Base-by-base conservation (phyloP, 2,329 filamentous ascomycete species). In the Metarhizium robertsii region DNA sequence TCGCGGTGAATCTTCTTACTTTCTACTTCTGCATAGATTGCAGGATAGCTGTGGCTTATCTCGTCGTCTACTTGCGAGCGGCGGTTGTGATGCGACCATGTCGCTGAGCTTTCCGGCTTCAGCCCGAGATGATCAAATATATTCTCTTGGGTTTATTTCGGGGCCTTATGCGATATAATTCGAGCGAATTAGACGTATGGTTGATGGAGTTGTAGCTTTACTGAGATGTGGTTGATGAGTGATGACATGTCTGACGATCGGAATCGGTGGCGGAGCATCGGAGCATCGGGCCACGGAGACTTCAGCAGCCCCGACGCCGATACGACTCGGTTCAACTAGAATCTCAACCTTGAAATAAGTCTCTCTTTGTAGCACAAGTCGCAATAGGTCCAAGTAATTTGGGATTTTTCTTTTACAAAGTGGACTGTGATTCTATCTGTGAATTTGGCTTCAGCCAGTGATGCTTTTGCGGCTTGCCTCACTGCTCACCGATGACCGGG, bases 21-120 rank as follows among this genome's bases (percentile, higher is more conserved):
- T 72, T 36, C 70, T 64, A 25, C 62, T 61, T 14, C 70, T 59
- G 54, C 69, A 72, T 5, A 62, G 57, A 36, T 66, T 67, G 54
- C 70, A 73, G 1, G 69, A 71, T 10, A 71, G 61, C 53, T 69
- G 65, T 2, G 61, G 64, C 49, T 69, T 68, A 16, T 71, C 67
- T 32, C 70, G 62, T 2, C 66, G 64, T 25, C 68, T 63, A 48
- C 62, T 65, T 7, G 60, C n/a, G 42, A 16, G n/a, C 14, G 42
- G n/a, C n/a, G 42, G 42, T 3, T 45, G 42, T 7, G 42, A 18
- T 16, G 13, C 7, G 42, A 7, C 13, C 42, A 45, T 45, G 7
- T 14, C 36, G 36, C 36, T 3, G 14, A 40, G 36, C 14, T 40
- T 10, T 40, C 1, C 10, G 10, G 4, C 36, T 40, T 40, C 10